These are phyloP conservation scores for Kodamaea ohmeri DNA, from an alignment of 1,139 yeast genomes.

Conservation along the genomic window DNA sequence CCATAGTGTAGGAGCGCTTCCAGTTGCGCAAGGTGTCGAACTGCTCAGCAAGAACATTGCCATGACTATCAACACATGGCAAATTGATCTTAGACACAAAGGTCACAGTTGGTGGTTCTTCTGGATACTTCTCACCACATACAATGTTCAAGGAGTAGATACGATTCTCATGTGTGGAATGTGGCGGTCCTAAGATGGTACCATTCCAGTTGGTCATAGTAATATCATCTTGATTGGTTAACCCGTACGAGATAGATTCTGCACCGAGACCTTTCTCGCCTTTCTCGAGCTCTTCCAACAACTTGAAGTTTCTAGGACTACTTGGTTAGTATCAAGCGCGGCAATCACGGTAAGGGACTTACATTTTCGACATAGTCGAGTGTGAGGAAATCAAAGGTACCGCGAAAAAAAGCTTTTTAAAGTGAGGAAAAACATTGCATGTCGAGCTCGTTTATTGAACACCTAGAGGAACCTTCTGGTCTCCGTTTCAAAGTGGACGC, in stretches of 20 bases:
- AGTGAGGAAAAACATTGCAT: neutral
- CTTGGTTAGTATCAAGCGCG: conserved; percentile 8
- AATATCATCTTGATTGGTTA: conserved; percentile 84
- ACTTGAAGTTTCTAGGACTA: conserved; percentile 90
- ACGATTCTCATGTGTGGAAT: conserved; percentile 88
- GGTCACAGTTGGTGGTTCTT: conserved; percentile 75
- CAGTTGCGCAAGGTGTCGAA: conserved; percentile 77
- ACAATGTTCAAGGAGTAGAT: conserved; percentile 79
- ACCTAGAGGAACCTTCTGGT: conserved; percentile 16
- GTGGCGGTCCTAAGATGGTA: conserved; percentile 96
- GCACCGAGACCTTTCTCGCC: conserved; percentile 98
- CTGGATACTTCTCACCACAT: conserved; percentile 87
- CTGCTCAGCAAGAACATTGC: conserved; percentile 58
- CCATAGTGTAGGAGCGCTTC: conserved; percentile 90
- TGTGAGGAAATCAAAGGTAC: neutral
- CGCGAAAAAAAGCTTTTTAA: no score
- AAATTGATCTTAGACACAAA: conserved; percentile 83
- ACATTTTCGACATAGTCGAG: conserved; percentile 41
- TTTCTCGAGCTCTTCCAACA: conserved; percentile 92
- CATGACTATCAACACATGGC: conserved; percentile 80
- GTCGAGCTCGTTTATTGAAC: conserved; percentile 14
- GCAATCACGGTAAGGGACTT: conserved; percentile 18
- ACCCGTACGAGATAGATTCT: conserved; percentile 92
- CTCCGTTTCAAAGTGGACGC: conserved; percentile 30
- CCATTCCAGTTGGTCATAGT: conserved; percentile 95